Conservation (phyloP, 768 basidiomycete species). For the Leccinum uliginosum region DNA sequence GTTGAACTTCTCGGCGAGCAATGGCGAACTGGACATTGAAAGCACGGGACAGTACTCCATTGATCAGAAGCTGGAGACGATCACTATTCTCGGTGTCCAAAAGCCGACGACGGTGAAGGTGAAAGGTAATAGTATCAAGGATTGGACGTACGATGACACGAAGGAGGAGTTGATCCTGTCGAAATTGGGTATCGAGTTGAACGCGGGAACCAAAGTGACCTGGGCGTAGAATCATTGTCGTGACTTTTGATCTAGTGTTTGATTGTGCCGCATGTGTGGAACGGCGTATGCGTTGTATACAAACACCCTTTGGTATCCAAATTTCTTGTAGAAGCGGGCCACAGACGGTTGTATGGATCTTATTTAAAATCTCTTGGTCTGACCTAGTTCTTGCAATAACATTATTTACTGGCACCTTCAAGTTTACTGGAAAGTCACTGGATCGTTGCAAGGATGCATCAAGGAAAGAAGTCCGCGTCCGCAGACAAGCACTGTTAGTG, state of each 20-base stretch:
- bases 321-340: not conserved
- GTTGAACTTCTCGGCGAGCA: conserved; percentile 40
- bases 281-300: not conserved
- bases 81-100: conserved; percentile 58
- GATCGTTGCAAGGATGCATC: not conserved
- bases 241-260: not conserved
- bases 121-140: conserved; percentile 30
- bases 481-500: not conserved
- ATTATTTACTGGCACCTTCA: not conserved
- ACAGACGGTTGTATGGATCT: too few relatives aligned
- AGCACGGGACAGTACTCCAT: conserved; percentile 32
- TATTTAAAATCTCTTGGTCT: too few relatives aligned
- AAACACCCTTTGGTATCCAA: not conserved
- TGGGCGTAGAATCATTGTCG: conserved; percentile 28
- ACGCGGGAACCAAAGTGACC: conserved; percentile 30
- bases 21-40: conserved; percentile 35
- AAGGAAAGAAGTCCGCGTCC: not conserved
- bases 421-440: not conserved
- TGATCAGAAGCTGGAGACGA: conserved; percentile 41
- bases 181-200: conserved; percentile 40
- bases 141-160: conserved; percentile 38
- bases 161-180: conserved; percentile 41
- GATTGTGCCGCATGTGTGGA: not conserved
- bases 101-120: conserved; percentile 39
- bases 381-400: not conserved